These are phyloP conservation scores for Forsythia suspensa DNA, from an alignment of 257 asterid species.

Conservation along the genomic window DNA sequence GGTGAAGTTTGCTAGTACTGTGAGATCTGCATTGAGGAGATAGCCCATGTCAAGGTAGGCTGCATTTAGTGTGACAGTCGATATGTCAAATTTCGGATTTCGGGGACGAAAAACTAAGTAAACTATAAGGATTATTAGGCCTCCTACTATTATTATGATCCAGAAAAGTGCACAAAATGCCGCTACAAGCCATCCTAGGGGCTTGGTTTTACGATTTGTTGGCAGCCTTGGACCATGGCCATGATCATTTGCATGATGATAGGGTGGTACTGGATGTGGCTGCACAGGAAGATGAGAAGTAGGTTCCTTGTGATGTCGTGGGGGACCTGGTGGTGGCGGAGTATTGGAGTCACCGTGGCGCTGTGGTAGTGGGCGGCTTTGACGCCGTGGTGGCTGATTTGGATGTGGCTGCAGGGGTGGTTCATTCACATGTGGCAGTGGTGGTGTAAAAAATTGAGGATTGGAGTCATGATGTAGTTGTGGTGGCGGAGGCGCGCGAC, in stretches of 20 bases:
- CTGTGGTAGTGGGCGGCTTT: background rate
- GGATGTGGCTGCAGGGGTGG: background rate
- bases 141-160: constrained; percentile 71
- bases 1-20: constrained; percentile 78
- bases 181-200: constrained; percentile 78
- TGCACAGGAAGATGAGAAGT: background rate
- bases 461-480: background rate
- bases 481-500: background rate
- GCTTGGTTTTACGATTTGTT: constrained; percentile 39
- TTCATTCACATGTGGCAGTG: background rate
- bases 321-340: background rate
- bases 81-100: constrained; percentile 75
- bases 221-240: constrained; percentile 18
- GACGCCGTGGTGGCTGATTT: background rate
- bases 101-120: constrained; percentile 76
- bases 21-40: constrained; percentile 76
- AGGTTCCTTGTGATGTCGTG: background rate
- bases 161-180: constrained; percentile 78
- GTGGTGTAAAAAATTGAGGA: constrained; percentile 3
- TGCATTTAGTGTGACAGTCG: constrained; percentile 68
- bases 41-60: constrained; percentile 94
- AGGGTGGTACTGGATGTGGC: background rate
- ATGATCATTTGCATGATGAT: background rate
- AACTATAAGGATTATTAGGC: constrained; percentile 63
- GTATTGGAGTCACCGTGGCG: background rate